Conservation (phyloP, 2,329 filamentous ascomycete genomes). For the Ophiocordyceps camponoti-leonardi region DNA sequence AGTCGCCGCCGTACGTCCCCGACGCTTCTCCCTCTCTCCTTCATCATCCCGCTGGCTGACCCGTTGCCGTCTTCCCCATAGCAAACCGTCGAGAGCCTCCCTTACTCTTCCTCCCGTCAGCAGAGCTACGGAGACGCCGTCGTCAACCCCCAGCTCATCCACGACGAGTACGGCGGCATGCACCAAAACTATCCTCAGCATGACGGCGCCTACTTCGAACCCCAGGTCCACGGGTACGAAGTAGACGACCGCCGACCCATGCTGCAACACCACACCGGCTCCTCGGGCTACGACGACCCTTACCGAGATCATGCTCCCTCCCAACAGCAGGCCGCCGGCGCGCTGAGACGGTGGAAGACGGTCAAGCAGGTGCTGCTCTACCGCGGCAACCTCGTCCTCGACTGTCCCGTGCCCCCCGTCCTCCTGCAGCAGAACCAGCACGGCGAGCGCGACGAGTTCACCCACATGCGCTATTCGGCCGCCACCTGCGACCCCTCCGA, state of each 20-base stretch:
- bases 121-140: constrained; percentile 47
- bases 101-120: constrained; percentile 19
- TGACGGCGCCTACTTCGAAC: constrained; percentile 40
- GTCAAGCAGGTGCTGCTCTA: constrained; percentile 97
- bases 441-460: constrained; percentile 81
- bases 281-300: constrained; percentile 17
- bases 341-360: constrained; percentile 86
- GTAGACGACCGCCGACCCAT: constrained; percentile 63
- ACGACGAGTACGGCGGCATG: constrained; percentile 33
- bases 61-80: constrained; percentile 7
- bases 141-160: constrained; percentile 69
- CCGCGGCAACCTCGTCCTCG: constrained; percentile 88
- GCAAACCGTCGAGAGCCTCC: constrained; percentile 36
- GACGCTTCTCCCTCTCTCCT: no score
- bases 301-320: constrained; percentile 26
- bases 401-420: constrained; percentile 84
- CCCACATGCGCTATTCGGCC: constrained; percentile 84
- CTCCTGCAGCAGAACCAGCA: constrained; percentile 79
- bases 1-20: constrained; percentile 63
- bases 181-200: constrained; percentile 38
- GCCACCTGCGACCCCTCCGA: constrained; percentile 85
- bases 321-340: constrained; percentile 17
- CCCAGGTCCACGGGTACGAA: constrained; percentile 40
- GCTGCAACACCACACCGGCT: constrained; percentile 39
- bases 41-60: no score